These are phyloP conservation scores for Kondoa malvinella DNA, from an alignment of 768 basidiomycete genomes.

Conservation along the genomic window DNA sequence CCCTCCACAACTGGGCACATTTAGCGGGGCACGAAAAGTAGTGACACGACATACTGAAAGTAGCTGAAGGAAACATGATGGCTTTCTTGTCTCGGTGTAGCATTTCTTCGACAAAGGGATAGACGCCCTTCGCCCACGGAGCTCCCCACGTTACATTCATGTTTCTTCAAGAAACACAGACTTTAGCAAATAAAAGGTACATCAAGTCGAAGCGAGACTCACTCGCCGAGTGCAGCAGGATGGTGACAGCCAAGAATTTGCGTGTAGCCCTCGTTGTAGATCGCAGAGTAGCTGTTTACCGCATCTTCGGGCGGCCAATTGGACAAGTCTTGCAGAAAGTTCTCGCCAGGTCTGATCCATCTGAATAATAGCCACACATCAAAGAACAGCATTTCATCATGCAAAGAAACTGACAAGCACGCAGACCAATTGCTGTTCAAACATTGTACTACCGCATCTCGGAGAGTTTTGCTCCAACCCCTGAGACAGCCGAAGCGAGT, in stretches of 20 bases:
- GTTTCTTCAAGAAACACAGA: too few relatives aligned
- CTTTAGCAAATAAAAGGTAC: too few relatives aligned
- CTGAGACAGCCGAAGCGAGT: background rate
- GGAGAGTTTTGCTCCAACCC: background rate
- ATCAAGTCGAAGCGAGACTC: too few relatives aligned
- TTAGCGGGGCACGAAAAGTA: background rate
- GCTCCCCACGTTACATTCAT: background rate
- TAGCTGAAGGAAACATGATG: background rate
- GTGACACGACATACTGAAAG: background rate
- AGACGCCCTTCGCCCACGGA: background rate
- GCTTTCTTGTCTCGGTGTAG: background rate
- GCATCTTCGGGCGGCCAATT: background rate
- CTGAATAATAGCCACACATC: too few relatives aligned
- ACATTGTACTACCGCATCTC: background rate
- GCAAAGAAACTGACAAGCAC: background rate
- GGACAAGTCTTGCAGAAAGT: background rate
- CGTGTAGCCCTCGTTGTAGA: background rate
- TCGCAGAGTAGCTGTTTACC: background rate
- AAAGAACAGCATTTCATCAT: too few relatives aligned
- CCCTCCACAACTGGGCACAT: background rate
- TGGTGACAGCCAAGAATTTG: background rate
- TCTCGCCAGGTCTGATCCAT: too few relatives aligned
- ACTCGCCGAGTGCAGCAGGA: background rate
- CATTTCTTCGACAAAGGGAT: background rate
- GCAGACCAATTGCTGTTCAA: background rate